Percentiles rank a stretch among this genome's conserved stretches.
Evolutionary conservation across 495 filamentous ascomycete species (phyloP).

Genomic region (Rhizodiscina lignyota): DNA sequence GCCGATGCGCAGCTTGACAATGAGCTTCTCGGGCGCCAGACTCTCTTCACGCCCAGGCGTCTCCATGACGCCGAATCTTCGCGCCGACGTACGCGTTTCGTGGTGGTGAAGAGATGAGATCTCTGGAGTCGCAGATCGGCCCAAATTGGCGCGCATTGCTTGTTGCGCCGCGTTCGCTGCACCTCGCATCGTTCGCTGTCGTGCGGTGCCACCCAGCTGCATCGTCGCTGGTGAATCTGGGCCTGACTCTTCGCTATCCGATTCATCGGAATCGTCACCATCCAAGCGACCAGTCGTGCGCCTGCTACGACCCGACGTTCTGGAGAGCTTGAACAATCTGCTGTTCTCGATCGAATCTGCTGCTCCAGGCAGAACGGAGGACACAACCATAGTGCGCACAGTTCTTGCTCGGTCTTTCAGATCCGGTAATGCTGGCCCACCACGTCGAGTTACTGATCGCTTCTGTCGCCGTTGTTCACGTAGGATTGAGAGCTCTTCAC

Average conservation of each 20-base stretch:
- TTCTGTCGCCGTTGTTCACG: slow-evolving; percentile 89
- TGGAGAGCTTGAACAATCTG: slow-evolving; percentile 63
- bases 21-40: slow-evolving; percentile 44
- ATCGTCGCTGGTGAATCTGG: slow-evolving; percentile 63
- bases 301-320: slow-evolving; percentile 37
- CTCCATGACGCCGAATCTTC: slow-evolving; percentile 41
- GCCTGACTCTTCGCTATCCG: slow-evolving; percentile 67
- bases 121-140: slow-evolving; percentile 83
- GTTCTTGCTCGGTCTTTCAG: slow-evolving; percentile 88
- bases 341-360: slow-evolving; percentile 67
- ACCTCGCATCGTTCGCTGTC: slow-evolving; percentile 74
- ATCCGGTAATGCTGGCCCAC: slow-evolving; percentile 87
- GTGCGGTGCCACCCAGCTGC: slow-evolving; percentile 56
- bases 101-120: slow-evolving; percentile 43
- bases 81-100: slow-evolving; percentile 49
- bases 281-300: slow-evolving; percentile 36
- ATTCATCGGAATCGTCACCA: slow-evolving; percentile 72
- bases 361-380: slow-evolving; percentile 75
- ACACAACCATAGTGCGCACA: slow-evolving; percentile 79
- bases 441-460: slow-evolving; percentile 81
- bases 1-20: slow-evolving; percentile 58
- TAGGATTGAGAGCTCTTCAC: slow-evolving; percentile 79
- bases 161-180: slow-evolving; percentile 70
- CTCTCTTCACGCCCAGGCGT: slow-evolving; percentile 59
- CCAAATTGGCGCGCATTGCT: slow-evolving; percentile 54